These are phyloP conservation scores for Tricholoma saponaceum DNA, from an alignment of 768 basidiomycete species.

Conservation along the genomic window DNA sequence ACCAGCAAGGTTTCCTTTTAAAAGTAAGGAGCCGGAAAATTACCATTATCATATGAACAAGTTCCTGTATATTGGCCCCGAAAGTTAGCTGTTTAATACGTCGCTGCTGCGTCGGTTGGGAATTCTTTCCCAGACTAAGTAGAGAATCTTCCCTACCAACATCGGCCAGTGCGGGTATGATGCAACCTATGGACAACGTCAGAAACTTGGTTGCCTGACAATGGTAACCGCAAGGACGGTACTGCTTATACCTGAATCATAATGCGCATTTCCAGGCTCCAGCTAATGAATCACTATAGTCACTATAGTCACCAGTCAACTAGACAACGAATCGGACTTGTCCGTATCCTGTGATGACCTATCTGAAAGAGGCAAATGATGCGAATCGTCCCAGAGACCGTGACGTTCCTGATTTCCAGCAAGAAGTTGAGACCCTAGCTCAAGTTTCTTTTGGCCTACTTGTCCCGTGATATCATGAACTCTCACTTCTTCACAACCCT, in stretches of 20 bases:
- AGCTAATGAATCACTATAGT: no score
- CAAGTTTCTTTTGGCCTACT: no score
- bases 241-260: neutral
- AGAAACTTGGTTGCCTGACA: neutral
- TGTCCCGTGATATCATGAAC: no score
- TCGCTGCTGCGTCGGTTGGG: neutral
- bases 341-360: no score
- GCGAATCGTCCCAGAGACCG: no score
- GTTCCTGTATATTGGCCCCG: neutral
- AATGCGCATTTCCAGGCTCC: no score
- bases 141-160: neutral
- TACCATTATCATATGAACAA: neutral
- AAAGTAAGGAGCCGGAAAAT: neutral
- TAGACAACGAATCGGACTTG: no score
- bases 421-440: no score
- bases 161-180: neutral
- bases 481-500: no score
- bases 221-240: neutral
- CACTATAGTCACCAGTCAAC: no score
- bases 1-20: neutral
- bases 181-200: neutral
- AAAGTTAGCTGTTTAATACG: neutral
- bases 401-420: no score
- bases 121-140: neutral
- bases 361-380: no score